Base-by-base conservation (phyloP, 495 filamentous ascomycete species). In the Xylaria longipes region DNA sequence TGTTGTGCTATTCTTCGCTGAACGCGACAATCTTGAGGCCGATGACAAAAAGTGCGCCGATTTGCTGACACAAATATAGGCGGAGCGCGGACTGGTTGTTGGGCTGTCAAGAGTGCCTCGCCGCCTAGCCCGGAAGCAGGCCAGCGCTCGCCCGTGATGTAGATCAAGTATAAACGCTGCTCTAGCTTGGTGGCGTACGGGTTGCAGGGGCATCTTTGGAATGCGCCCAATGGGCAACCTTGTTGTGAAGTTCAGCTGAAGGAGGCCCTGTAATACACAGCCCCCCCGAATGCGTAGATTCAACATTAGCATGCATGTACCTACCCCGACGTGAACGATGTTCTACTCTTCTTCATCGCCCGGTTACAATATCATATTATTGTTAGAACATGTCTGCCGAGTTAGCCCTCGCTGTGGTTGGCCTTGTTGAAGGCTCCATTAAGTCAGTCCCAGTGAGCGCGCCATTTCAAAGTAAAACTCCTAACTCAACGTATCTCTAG, bases 31-130 rank as follows among this genome's bases (percentile, higher is more conserved):
- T 33, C 25, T 25, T 46, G 0, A 33, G 9, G 5, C 17, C 17
- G 8, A 29, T 7, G 8, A 25, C 9, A 25, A 43, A 25, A 27
- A 62, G 12, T 3, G 37, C 20, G 29, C 20, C 41, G 63, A 29
- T 37, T 39, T 65, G 45, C 45, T 17, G 27, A 45, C 31, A 37
- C 41, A 20, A 5, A 37, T 50, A 27, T 61, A 78, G 3, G 71
- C 71, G 14, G 75, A 80, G 41, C 76, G 83, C 0, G 31, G 71
- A 7, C 71, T 63, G 3, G 7, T 33, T 33, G 61, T 46, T 64
- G 39, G 61, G 61, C 61, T 31, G 61, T 64, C 60, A 27, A 9
- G 61, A 46, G 25, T 25, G 61, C 61, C 61, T 64, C 12, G 25
- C 41, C 37, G 17, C 37, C 58, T 12, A 43, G 20, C 58, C 35